phyloP scores from a whole-genome alignment of 805 yeast species.

The Deakozyma indianensis region DNA sequence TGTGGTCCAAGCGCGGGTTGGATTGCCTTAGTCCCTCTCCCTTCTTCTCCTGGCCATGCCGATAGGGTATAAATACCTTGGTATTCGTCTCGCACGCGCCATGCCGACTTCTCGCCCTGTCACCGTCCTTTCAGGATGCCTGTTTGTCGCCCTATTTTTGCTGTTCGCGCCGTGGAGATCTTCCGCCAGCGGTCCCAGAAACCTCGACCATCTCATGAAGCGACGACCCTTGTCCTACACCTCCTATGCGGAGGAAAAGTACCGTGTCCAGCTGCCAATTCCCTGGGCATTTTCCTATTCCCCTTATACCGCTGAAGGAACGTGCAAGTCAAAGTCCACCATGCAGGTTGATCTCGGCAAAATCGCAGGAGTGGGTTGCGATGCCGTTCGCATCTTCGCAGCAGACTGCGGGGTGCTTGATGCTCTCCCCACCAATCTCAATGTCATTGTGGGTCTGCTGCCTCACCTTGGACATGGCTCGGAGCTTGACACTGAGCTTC shows the following conservation, averaged over 20 bases:
- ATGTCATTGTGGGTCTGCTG: conserved; percentile 10
- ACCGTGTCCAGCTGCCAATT: conserved; percentile 4
- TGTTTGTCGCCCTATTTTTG: background rate
- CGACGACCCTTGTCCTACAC: background rate
- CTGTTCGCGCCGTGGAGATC: background rate
- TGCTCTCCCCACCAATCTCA: conserved; percentile 7
- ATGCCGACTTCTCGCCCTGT: background rate
- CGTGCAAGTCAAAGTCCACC: conserved; percentile 8
- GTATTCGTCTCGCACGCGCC: no score
- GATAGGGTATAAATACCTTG: no score
- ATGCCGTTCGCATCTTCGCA: conserved; percentile 9
- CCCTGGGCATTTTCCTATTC: conserved; percentile 14
- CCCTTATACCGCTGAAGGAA: conserved; percentile 9
- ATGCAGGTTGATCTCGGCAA: conserved; percentile 7
- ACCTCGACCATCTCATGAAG: background rate
- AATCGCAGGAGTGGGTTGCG: conserved; percentile 6
- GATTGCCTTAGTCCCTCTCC: no score
- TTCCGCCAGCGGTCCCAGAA: background rate
- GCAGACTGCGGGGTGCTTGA: conserved; percentile 12
- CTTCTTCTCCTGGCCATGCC: no score
- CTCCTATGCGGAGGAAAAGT: background rate
- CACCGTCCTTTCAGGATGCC: background rate
- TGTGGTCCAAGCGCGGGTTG: no score
- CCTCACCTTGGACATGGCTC: conserved; percentile 6
- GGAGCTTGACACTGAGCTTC: conserved; percentile 2